Percentiles rank a stretch among this genome's conserved stretches.
Conservation (phyloP, 2,329 filamentous ascomycete genomes). For the Beauveria scarabaeidicola region DNA sequence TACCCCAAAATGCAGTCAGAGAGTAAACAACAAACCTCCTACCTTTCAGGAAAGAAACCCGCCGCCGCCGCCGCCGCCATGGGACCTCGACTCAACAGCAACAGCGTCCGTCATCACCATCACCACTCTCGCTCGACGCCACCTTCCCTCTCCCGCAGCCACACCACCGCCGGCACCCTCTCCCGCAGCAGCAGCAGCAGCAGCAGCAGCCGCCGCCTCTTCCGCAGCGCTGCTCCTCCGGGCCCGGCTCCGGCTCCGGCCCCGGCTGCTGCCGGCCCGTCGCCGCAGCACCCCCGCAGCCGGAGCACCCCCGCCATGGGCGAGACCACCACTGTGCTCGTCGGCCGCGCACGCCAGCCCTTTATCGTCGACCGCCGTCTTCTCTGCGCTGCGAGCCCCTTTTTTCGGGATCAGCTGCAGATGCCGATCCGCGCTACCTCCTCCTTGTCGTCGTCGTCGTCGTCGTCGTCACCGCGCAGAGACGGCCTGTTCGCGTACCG, state of each 20-base stretch:
- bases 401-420: conserved; percentile 40
- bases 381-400: conserved; percentile 37
- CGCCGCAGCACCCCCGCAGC: background rate
- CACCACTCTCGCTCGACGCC: background rate
- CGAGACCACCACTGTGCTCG: conserved; percentile 28
- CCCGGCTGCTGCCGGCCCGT: no score
- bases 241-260: no score
- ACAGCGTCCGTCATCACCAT: background rate
- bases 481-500: conserved; percentile 14
- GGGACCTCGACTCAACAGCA: background rate
- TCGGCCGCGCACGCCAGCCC: conserved; percentile 32
- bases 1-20: background rate
- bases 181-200: background rate
- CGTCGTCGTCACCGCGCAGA: background rate
- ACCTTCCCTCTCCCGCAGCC: background rate
- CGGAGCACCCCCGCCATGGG: background rate
- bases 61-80: background rate
- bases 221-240: no score
- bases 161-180: background rate
- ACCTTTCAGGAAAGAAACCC: background rate
- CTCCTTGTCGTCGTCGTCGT: background rate
- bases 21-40: background rate
- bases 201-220: no score
- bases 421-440: conserved; percentile 14
- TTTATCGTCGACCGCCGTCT: conserved; percentile 37